Percentiles rank a stretch among this genome's conserved stretches.
Evolutionary conservation across 2,329 filamentous ascomycete species (phyloP).

Genomic region (Colletotrichum eremochloae): DNA sequence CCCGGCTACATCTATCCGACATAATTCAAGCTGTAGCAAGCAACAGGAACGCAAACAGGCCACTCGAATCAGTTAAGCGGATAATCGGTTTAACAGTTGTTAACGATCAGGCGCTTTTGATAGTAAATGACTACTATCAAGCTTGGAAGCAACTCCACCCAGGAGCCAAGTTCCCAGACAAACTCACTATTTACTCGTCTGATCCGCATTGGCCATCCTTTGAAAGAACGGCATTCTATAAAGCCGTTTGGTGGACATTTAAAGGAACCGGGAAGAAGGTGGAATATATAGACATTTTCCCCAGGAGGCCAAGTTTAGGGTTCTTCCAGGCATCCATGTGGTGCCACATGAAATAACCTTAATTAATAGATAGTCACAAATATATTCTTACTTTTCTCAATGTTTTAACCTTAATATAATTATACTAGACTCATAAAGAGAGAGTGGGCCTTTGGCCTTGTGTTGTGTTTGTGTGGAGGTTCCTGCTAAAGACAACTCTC

Average conservation of each 20-base stretch:
- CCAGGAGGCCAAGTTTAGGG: too few species aligned
- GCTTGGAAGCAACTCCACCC: neutral
- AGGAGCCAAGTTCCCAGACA: neutral
- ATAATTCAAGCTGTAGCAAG: neutral
- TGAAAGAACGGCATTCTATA: neutral
- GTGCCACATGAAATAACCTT: too few species aligned
- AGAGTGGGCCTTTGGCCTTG: too few species aligned
- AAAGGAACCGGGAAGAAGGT: neutral
- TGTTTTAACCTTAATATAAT: too few species aligned
- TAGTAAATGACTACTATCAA: neutral
- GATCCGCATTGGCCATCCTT: neutral
- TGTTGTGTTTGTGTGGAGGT: too few species aligned
- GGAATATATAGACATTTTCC: too few species aligned
- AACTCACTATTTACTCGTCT: neutral
- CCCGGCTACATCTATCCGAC: neutral
- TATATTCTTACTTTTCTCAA: too few species aligned
- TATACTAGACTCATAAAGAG: too few species aligned
- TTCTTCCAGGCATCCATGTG: too few species aligned
- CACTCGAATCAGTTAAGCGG: neutral
- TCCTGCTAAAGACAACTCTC: too few species aligned
- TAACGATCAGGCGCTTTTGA: neutral
- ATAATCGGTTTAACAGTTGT: fast-evolving
- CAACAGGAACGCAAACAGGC: neutral
- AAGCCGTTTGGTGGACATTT: neutral
- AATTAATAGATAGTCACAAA: too few species aligned